These are phyloP conservation scores for Guyanaporus albipodus DNA, from an alignment of 768 basidiomycete species.

Conservation along the genomic window DNA sequence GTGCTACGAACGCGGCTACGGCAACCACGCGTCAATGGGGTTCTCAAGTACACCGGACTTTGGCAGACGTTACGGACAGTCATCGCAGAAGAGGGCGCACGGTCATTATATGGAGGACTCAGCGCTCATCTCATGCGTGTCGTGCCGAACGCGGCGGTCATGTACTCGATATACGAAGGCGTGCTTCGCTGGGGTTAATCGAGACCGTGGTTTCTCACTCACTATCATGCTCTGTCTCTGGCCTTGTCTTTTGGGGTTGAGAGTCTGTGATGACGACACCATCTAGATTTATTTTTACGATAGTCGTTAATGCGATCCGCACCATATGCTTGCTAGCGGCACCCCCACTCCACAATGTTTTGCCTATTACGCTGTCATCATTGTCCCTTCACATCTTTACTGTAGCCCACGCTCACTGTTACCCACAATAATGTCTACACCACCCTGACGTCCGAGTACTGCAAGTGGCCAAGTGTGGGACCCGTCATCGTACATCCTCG, in stretches of 20 bases:
- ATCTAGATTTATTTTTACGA: conserved; percentile 16
- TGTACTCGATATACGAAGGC: conserved; percentile 95
- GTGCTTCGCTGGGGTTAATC: conserved; percentile 58
- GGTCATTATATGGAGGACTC: conserved; percentile 85
- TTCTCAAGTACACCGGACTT: conserved; percentile 82
- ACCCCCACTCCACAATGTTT: conserved; percentile 11
- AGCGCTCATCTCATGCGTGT: conserved; percentile 95
- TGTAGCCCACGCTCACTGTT: conserved; percentile 19
- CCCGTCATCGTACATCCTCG: conserved; percentile 24
- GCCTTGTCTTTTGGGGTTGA: too few species aligned
- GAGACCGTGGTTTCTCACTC: not conserved
- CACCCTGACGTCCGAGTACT: conserved; percentile 22
- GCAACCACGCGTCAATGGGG: conserved; percentile 78
- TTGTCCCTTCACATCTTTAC: conserved; percentile 13
- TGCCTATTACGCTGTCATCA: conserved; percentile 16
- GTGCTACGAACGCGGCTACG: conserved; percentile 90
- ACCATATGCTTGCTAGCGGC: not conserved
- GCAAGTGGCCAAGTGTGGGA: too few species aligned
- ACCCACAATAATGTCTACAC: conserved; percentile 23
- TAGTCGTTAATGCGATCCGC: conserved; percentile 12
- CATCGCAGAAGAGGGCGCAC: conserved; percentile 84
- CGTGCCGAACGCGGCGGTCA: conserved; percentile 94
- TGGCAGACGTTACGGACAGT: conserved; percentile 80
- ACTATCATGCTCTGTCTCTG: not conserved
- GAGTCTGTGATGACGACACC: not conserved